A percentile compares a stretch with the other conserved stretches of the same genome.
Conservation (phyloP, 805 yeast species). For the Pichia insulana region DNA sequence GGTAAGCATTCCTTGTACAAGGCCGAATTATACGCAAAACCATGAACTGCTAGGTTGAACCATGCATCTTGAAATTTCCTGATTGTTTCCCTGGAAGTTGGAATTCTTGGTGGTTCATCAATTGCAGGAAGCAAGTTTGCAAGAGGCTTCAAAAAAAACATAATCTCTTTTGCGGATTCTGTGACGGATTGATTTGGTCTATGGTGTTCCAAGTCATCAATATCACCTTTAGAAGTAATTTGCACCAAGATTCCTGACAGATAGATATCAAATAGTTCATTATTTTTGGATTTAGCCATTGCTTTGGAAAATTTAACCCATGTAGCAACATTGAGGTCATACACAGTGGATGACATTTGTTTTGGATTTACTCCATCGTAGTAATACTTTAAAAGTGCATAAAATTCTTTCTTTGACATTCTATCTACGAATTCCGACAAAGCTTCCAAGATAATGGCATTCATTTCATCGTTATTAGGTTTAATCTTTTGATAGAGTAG, state of each 20-base stretch:
- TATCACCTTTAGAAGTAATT: conserved; percentile 74
- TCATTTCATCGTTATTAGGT: conserved; percentile 42
- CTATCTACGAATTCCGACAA: conserved; percentile 53
- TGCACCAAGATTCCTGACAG: conserved; percentile 57
- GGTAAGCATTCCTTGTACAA: conserved; percentile 38
- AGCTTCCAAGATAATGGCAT: conserved; percentile 49
- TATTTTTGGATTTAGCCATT: conserved; percentile 24
- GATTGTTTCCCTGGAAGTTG: conserved; percentile 41
- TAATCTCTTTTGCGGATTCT: conserved; percentile 61
- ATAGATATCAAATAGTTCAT: conserved; percentile 47
- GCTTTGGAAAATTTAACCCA: conserved; percentile 35
- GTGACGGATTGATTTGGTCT: conserved; percentile 68
- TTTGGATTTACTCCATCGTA: conserved; percentile 42
- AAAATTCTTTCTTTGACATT: conserved; percentile 59
- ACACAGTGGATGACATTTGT: conserved; percentile 26
- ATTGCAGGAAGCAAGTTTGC: conserved; percentile 64
- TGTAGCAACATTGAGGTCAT: conserved; percentile 30
- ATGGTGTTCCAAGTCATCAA: conserved; percentile 61
- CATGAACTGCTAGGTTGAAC: conserved; percentile 92
- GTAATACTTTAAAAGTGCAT: conserved; percentile 50
- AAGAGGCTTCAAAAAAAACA: conserved; percentile 57
- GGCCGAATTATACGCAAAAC: conserved; percentile 57
- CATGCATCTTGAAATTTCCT: conserved; percentile 77
- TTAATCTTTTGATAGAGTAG: conserved; percentile 69
- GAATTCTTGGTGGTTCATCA: conserved; percentile 34